Evolutionary conservation across 2,329 filamentous ascomycete species (phyloP).

Genomic region (Beauveria scarabaeidicola): DNA sequence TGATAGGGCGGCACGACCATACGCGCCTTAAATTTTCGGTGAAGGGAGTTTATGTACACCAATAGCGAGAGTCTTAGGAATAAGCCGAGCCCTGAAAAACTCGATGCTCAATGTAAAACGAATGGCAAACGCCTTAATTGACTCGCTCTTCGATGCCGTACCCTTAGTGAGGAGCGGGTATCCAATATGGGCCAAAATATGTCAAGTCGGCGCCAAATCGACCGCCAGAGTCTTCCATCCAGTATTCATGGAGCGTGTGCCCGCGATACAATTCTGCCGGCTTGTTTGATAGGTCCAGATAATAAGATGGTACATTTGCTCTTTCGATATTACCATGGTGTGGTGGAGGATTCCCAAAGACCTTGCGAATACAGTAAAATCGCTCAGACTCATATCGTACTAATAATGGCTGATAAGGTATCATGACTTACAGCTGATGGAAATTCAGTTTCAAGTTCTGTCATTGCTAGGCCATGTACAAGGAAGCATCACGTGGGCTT

Average conservation of each 20-base stretch:
- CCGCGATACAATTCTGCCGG: slow-evolving; percentile 40
- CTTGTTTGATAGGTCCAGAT: slow-evolving; percentile 37
- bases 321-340: slow-evolving; percentile 31
- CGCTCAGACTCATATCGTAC: no score
- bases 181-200: slow-evolving; percentile 41
- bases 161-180: slow-evolving; percentile 39
- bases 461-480: no score
- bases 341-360: slow-evolving; percentile 42
- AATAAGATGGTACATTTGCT: slow-evolving; percentile 27
- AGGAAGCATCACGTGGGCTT: no score
- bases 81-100: no score
- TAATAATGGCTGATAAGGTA: no score
- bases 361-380: slow-evolving; percentile 4
- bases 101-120: no score
- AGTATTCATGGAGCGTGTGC: slow-evolving; percentile 48
- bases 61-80: no score
- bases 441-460: no score
- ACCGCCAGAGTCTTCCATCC: slow-evolving; percentile 48
- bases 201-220: slow-evolving; percentile 45
- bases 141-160: slow-evolving; percentile 42
- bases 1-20: no score
- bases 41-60: no score
- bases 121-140: slow-evolving; percentile 39
- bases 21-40: no score
- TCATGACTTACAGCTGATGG: no score